Percentiles rank a stretch among this genome's conserved stretches.
phyloP scores from a whole-genome alignment of 1,284 basidiomycete genomes.

The Schizophyllum amplum region DNA sequence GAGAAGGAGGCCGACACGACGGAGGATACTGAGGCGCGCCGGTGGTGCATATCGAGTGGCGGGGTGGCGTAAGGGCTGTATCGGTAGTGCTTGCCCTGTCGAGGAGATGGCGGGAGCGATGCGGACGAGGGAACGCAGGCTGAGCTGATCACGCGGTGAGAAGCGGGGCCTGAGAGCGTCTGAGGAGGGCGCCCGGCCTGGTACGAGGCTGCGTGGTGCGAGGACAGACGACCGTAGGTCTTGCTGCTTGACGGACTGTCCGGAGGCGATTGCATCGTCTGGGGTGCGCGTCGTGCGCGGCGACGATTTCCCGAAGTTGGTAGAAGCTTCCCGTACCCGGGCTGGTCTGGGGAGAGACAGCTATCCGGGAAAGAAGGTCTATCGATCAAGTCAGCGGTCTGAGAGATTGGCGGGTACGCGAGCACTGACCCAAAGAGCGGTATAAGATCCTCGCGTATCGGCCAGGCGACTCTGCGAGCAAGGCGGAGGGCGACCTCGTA shows the following conservation, averaged over 20 bases:
- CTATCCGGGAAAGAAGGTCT: conserved; percentile 69
- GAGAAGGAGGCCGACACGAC: background rate
- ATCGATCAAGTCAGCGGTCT: conserved; percentile 11
- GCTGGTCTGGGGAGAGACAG: conserved; percentile 73
- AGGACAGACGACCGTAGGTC: background rate
- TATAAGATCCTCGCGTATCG: conserved; percentile 76
- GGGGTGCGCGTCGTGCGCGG: conserved; percentile 41
- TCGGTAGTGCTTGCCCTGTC: conserved; percentile 13
- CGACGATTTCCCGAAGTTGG: conserved; percentile 54
- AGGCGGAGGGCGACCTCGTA: conserved; percentile 75
- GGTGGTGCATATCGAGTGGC: conserved; percentile 3
- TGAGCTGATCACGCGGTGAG: background rate
- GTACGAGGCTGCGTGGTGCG: background rate
- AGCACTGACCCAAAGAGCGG: conserved; percentile 69
- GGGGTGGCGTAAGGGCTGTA: conserved; percentile 17
- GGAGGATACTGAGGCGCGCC: background rate
- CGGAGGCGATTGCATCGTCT: conserved; percentile 8
- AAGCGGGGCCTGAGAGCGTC: background rate
- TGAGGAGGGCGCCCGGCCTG: background rate
- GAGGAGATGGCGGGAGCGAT: background rate
- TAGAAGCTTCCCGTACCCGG: conserved; percentile 74
- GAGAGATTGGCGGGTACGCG: conserved; percentile 2
- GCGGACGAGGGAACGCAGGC: background rate
- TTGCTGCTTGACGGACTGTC: background rate
- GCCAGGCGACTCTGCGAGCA: conserved; percentile 80